Evolutionary conservation across 257 asterid genomes (phyloP).

Genomic region (Rhazya stricta): DNA sequence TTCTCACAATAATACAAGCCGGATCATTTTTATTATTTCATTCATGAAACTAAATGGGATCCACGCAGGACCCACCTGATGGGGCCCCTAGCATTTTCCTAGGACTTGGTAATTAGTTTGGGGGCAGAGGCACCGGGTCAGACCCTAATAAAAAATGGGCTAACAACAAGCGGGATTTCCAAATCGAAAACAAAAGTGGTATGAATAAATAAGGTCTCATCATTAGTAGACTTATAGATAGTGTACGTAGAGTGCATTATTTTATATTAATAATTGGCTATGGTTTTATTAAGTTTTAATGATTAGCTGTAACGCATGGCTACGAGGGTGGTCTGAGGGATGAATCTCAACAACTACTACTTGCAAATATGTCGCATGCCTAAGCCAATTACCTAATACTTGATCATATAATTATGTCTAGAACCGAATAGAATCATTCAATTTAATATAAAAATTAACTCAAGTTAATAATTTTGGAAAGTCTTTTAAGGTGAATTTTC

Average conservation of each 20-base stretch:
- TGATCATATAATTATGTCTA: too few relatives aligned
- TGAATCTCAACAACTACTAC: conserved; percentile 2
- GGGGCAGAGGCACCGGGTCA: conserved; percentile 14
- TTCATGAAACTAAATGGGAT: too few relatives aligned
- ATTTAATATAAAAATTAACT: too few relatives aligned
- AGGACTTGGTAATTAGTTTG: conserved; percentile 21
- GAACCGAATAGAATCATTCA: too few relatives aligned
- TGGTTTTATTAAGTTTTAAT: conserved; percentile 10
- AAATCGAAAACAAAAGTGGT: conserved; percentile 14
- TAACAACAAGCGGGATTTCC: conserved; percentile 17
- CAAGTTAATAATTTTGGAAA: too few relatives aligned
- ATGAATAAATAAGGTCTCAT: conserved; percentile 14
- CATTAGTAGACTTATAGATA: conserved; percentile 11
- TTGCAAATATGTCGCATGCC: too few relatives aligned
- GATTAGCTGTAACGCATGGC: conserved; percentile 28
- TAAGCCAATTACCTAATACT: too few relatives aligned
- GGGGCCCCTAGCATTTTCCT: too few relatives aligned
- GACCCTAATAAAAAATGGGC: conserved; percentile 14
- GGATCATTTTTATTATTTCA: too few relatives aligned
- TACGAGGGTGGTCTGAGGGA: conserved; percentile 8
- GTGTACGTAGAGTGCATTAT: conserved; percentile 1
- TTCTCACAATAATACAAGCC: too few relatives aligned
- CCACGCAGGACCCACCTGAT: too few relatives aligned
- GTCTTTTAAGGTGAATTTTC: too few relatives aligned
- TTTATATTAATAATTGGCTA: not conserved